Conservation (phyloP, 306 rosid genomes). For the Glycine latifolia region DNA sequence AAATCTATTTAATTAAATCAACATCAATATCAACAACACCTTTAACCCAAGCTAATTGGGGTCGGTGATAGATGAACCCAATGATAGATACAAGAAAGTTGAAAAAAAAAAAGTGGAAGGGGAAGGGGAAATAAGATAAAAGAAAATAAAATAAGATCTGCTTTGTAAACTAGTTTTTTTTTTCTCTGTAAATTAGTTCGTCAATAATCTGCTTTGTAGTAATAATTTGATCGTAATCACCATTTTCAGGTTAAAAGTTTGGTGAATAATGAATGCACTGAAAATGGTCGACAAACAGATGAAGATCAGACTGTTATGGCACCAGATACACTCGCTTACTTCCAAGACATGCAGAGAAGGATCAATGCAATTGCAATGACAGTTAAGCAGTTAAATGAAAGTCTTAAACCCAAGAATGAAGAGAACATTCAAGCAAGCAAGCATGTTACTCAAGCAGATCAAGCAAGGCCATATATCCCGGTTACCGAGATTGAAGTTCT, state of each 20-base stretch:
- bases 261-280: slow-evolving; percentile 48
- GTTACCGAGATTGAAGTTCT: slow-evolving; percentile 75
- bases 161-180: neutral
- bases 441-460: slow-evolving; percentile 41
- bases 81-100: no score
- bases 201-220: neutral
- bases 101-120: no score
- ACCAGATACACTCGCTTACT: slow-evolving; percentile 59
- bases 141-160: no score
- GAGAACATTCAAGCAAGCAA: slow-evolving; percentile 54
- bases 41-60: no score
- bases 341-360: slow-evolving; percentile 76
- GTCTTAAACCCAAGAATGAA: slow-evolving; percentile 47
- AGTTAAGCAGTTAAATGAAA: slow-evolving; percentile 56
- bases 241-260: slow-evolving; percentile 60
- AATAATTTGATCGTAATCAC: slow-evolving; percentile 16
- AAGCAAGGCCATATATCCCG: slow-evolving; percentile 53
- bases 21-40: no score
- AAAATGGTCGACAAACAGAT: slow-evolving; percentile 51
- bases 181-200: neutral
- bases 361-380: slow-evolving; percentile 70
- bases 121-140: no score
- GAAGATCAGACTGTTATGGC: slow-evolving; percentile 50
- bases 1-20: slow-evolving; percentile 1
- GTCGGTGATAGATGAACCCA: no score